Conservation (phyloP, 2,329 filamentous ascomycete species). For the Remersonia thermophila region DNA sequence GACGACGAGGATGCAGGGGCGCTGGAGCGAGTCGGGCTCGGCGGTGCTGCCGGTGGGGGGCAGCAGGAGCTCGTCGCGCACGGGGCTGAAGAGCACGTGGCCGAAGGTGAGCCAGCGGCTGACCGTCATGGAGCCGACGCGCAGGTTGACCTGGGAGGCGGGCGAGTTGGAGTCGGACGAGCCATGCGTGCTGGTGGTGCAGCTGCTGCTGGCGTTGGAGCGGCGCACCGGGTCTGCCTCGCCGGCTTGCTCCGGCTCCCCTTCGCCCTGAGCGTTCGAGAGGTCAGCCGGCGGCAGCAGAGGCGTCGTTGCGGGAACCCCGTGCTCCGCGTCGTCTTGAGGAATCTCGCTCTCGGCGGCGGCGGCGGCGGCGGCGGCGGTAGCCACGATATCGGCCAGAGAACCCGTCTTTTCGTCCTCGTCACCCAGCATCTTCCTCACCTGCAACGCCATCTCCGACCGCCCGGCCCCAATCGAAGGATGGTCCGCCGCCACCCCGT, state of each 20-base stretch:
- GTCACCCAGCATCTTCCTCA: constrained; percentile 34
- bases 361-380: too few species aligned
- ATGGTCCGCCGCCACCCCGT: too few species aligned
- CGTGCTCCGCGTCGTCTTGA: too few species aligned
- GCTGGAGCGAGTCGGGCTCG: constrained; percentile 33
- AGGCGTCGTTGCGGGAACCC: too few species aligned
- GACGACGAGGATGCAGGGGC: constrained; percentile 58
- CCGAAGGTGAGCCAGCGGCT: constrained; percentile 83
- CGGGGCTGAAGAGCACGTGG: constrained; percentile 69
- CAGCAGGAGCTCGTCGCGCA: constrained; percentile 58
- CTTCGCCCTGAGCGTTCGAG: too few species aligned
- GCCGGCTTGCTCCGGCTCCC: too few species aligned
- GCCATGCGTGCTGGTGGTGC: constrained; percentile 22
- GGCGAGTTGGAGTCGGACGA: constrained; percentile 46
- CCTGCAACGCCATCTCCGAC: constrained; percentile 40
- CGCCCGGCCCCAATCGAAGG: too few species aligned
- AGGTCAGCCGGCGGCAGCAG: too few species aligned
- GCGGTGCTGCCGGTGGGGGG: constrained; percentile 28
- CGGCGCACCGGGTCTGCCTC: constrained; percentile 16
- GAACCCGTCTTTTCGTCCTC: too few species aligned
- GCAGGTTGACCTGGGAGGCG: constrained; percentile 59
- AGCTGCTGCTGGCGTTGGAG: constrained; percentile 35
- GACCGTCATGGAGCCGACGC: constrained; percentile 70
- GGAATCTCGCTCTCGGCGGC: too few species aligned
- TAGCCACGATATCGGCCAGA: too few species aligned